Percentiles rank a stretch among this genome's conserved stretches.
These are phyloP conservation scores for Boletus pseudo-olivaceus DNA, from an alignment of 768 basidiomycete genomes.

Conservation along the genomic window DNA sequence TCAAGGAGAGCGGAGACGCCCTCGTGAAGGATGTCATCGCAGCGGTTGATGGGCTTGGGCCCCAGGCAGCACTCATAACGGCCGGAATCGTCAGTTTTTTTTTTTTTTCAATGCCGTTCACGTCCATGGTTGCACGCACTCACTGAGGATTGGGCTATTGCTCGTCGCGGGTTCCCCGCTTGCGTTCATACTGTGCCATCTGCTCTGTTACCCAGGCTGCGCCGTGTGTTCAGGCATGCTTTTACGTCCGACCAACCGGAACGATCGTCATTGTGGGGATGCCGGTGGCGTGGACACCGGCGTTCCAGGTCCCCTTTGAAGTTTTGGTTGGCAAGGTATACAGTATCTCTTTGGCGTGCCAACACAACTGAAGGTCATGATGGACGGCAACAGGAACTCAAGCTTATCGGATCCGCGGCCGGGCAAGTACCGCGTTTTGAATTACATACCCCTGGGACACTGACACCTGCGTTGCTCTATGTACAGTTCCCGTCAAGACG, in stretches of 20 bases:
- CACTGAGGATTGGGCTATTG: background rate
- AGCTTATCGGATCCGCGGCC: slow-evolving; percentile 15
- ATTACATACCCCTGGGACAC: background rate
- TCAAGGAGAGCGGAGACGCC: slow-evolving; percentile 37
- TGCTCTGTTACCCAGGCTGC: slow-evolving; percentile 15
- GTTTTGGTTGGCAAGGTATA: slow-evolving; percentile 28
- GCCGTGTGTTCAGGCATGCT: slow-evolving; percentile 42
- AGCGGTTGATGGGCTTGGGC: slow-evolving; percentile 41
- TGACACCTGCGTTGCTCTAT: background rate
- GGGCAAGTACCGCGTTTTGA: slow-evolving; percentile 12
- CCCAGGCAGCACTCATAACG: slow-evolving; percentile 35
- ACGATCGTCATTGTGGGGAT: slow-evolving; percentile 41
- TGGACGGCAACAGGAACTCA: slow-evolving; percentile 18
- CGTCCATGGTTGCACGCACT: background rate
- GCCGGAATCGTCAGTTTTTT: slow-evolving; percentile 16
- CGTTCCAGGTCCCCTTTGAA: slow-evolving; percentile 29
- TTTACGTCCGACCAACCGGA: slow-evolving; percentile 43
- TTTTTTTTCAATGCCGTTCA: background rate
- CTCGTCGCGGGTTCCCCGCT: background rate
- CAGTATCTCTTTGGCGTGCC: background rate
- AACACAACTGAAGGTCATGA: background rate
- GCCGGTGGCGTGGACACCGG: slow-evolving; percentile 24
- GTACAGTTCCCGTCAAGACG: slow-evolving; percentile 41
- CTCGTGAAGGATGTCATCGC: slow-evolving; percentile 37
- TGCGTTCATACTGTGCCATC: background rate